A percentile compares a stretch with the other conserved stretches of the same genome.
Evolutionary conservation across 768 basidiomycete genomes (phyloP).

Genomic region (Coprinopsis strossmayeri): DNA sequence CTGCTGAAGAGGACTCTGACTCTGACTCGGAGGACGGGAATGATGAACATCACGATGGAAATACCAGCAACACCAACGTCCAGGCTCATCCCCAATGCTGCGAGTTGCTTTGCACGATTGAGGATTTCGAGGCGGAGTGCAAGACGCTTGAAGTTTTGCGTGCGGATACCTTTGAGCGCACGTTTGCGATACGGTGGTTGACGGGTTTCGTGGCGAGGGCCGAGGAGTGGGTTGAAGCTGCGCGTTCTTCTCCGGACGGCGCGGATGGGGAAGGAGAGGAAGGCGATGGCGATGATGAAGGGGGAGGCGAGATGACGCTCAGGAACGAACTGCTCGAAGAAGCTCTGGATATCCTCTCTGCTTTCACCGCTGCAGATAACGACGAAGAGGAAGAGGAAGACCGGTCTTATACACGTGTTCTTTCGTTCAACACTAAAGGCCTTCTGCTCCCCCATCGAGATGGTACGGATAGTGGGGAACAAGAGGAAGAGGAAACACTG

Average conservation of each 20-base stretch:
- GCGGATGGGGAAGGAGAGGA: constrained; percentile 2
- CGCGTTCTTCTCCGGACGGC: no score
- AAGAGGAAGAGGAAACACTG: constrained; percentile 18
- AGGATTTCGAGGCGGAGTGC: constrained; percentile 14
- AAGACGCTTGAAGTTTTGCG: constrained; percentile 38
- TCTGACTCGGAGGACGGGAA: neutral
- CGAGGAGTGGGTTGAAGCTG: constrained; percentile 44
- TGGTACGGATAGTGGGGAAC: no score
- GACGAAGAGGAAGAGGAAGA: constrained; percentile 36
- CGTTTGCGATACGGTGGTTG: constrained; percentile 67
- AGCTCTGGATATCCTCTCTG: constrained; percentile 50
- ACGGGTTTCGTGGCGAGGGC: constrained; percentile 62
- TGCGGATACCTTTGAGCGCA: constrained; percentile 59
- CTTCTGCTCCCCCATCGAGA: neutral
- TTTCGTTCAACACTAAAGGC: constrained; percentile 35
- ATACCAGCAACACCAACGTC: neutral
- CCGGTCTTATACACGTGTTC: constrained; percentile 42
- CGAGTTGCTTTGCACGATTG: constrained; percentile 10
- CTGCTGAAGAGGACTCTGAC: constrained; percentile 45
- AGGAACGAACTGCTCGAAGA: constrained; percentile 41
- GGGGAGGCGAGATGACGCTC: constrained; percentile 34
- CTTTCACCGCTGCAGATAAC: constrained; percentile 38
- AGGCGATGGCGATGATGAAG: constrained; percentile 7
- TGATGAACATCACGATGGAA: neutral
- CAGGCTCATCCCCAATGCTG: constrained; percentile 1